Evolutionary conservation across 2,329 filamentous ascomycete species (phyloP), one percentile per base, ranked within the genome.

Genomic region (Simplicillium sp.): DNA sequence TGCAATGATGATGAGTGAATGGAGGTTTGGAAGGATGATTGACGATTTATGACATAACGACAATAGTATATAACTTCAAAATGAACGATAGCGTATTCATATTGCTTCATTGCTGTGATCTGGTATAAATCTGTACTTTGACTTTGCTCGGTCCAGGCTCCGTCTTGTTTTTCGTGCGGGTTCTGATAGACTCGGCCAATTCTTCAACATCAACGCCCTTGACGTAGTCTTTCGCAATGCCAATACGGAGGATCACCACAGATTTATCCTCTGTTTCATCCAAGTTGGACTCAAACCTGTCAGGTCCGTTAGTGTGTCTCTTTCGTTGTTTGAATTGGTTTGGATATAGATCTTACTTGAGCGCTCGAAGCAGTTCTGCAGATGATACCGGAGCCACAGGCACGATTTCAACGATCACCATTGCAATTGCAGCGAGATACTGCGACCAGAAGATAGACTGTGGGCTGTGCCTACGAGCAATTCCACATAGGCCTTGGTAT

Each of bases 381-480:
- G 52, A 47, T 2, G 50, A 55, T 34, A 48, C 54, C 2, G 72
- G 73, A 41, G 57, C 56, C 1, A 59, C 55, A 1, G 70, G 66
- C 28, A 67, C 56, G 1, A 75, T 36, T 14, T 55, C 58, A 1
- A 63, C 62, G 39, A 77, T 48, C 4, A 67, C 53, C 11, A 59
- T 57, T 4, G 70, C 67, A 25, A 73, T 59, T 12, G 65, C 62
- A 8, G 74, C 74, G 12, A 73, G 56, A 43, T 75, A 77, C 39
- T 67, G 64, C 9, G 71, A 66, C 73, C 73, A 77, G 46, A 75
- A 75, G 2, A 61, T 52, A 3, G 65, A 60, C 37, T 68, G 60
- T 2, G 47, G 45, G 44, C 61, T 55, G 15, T 59, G 57, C 15
- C 51, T 54, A 29, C 56, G 53, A 13, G 71, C 54, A 29, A 77